Evolutionary conservation across 164 flowering plant species (phyloP).

Genomic region (Malania oleifera): DNA sequence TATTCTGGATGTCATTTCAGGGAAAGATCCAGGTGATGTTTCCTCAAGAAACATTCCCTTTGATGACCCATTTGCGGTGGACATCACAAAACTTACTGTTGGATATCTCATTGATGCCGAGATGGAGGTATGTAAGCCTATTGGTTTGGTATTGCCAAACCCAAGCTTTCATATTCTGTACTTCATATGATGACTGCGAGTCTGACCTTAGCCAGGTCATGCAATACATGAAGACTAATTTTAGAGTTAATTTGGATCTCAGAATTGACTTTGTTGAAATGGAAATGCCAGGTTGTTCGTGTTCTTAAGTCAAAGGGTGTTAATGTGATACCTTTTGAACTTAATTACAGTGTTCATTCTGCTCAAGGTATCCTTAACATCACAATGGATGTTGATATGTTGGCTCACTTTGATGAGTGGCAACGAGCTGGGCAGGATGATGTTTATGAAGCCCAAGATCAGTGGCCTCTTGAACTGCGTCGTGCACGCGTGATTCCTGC

Average conservation of each 20-base stretch:
- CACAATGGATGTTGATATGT: conserved; percentile 92
- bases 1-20: conserved; percentile 67
- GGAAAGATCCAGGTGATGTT: conserved; percentile 80
- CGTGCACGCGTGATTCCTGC: conserved; percentile 85
- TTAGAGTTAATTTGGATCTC: not conserved
- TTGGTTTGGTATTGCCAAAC: not conserved
- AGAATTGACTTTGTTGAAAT: not conserved
- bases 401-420: conserved; percentile 93
- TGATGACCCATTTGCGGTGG: conserved; percentile 68
- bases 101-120: conserved; percentile 93
- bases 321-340: conserved; percentile 67
- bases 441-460: conserved; percentile 88
- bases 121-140: conserved; percentile 53
- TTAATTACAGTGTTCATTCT: conserved; percentile 68
- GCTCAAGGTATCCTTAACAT: conserved; percentile 82
- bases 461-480: conserved; percentile 82
- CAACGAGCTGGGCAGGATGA: conserved; percentile 64
- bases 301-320: conserved; percentile 79
- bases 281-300: conserved; percentile 53
- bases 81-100: conserved; percentile 70
- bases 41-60: conserved; percentile 60
- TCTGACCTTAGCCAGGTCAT: not conserved
- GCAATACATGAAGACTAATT: not conserved
- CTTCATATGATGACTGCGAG: not conserved
- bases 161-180: conserved; percentile 7